Evolutionary conservation across 257 asterid genomes (phyloP).

Genomic region (Ilex aquifolium): DNA sequence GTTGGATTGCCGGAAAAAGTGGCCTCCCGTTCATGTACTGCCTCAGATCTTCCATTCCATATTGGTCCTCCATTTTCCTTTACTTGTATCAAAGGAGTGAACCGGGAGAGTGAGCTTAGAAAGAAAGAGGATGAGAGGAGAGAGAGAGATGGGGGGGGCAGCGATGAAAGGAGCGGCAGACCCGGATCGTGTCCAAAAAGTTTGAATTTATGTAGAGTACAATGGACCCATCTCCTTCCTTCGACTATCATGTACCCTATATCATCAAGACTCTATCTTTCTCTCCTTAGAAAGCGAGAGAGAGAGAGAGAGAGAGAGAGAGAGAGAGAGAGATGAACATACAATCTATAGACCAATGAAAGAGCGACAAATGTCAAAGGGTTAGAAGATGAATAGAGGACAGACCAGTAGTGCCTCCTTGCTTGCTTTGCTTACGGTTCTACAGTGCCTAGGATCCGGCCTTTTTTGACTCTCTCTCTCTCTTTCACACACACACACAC

Average conservation of each 20-base stretch:
- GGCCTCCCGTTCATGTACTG: constrained; percentile 54
- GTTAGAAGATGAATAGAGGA: background rate
- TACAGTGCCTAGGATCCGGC: constrained; percentile 26
- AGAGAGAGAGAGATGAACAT: background rate
- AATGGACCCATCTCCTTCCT: constrained; percentile 39
- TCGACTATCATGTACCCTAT: constrained; percentile 16
- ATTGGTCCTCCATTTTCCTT: constrained; percentile 60
- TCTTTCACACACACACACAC: background rate
- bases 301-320: constrained; percentile 13
- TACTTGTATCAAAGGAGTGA: constrained; percentile 3
- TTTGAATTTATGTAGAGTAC: constrained; percentile 42
- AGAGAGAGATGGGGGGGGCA: constrained; percentile 21
- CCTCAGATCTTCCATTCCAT: constrained; percentile 64
- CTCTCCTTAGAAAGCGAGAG: constrained; percentile 2
- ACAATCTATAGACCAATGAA: constrained; percentile 15
- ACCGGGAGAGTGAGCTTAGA: background rate
- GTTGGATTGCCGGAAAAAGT: constrained; percentile 38
- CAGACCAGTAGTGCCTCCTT: constrained; percentile 13
- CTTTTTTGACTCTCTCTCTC: constrained; percentile 24
- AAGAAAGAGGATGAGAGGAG: constrained; percentile 3
- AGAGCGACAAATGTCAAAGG: constrained; percentile 20
- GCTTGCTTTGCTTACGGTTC: constrained; percentile 24
- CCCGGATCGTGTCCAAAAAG: constrained; percentile 78
- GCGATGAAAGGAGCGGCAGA: constrained; percentile 68
- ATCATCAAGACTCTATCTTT: background rate